Percentiles rank a stretch among this genome's conserved stretches.
Evolutionary conservation across 2,329 filamentous ascomycete species (phyloP).

Genomic region (Aspergillus neotritici): DNA sequence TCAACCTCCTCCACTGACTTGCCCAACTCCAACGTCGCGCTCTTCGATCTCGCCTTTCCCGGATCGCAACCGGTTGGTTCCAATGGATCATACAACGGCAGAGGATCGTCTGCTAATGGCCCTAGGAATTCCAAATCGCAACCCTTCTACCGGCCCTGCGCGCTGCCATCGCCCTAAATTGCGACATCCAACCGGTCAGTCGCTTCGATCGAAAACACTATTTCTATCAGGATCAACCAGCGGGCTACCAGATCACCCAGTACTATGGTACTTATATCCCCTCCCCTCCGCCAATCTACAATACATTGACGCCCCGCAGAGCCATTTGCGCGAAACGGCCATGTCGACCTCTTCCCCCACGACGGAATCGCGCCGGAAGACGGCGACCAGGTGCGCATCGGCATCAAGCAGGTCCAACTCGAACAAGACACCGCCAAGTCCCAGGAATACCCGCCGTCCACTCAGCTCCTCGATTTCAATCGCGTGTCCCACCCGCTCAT

Average conservation of each 20-base stretch:
- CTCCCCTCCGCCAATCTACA: background rate
- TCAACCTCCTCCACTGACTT: constrained; percentile 58
- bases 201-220: constrained; percentile 96
- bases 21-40: constrained; percentile 80
- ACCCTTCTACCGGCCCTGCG: constrained; percentile 84
- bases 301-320: constrained; percentile 30
- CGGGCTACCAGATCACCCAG: constrained; percentile 96
- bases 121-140: constrained; percentile 65
- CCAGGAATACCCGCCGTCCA: constrained; percentile 65
- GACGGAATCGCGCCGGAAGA: constrained; percentile 76
- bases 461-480: constrained; percentile 86
- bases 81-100: background rate
- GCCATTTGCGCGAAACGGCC: constrained; percentile 63
- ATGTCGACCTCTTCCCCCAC: constrained; percentile 62
- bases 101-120: constrained; percentile 4
- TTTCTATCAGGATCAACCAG: constrained; percentile 96
- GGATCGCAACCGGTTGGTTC: constrained; percentile 68
- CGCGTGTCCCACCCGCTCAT: constrained; percentile 85
- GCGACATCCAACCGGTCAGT: constrained; percentile 68
- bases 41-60: constrained; percentile 84
- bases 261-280: constrained; percentile 59
- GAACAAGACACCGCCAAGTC: constrained; percentile 98
- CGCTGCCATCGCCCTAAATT: constrained; percentile 78
- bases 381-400: constrained; percentile 63
- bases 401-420: constrained; percentile 91